phyloP scores from a whole-genome alignment of 2,329 filamentous ascomycete species.

The Sclerotinia nivalis region DNA sequence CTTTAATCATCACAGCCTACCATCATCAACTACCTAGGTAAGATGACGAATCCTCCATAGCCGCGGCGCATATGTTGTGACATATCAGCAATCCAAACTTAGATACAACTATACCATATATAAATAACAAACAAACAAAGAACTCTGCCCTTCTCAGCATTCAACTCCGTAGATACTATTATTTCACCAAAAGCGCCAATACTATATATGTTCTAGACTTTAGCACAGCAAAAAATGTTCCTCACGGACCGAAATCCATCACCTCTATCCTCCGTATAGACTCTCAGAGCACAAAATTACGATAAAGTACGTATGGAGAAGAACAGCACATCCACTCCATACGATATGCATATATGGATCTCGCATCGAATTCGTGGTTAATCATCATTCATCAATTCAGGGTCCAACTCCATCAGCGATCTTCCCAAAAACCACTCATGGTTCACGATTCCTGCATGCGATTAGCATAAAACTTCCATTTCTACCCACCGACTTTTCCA shows the following conservation, averaged over 20 bases:
- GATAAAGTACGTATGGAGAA: not conserved
- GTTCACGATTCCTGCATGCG: not conserved
- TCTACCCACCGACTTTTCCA: conserved; percentile 7
- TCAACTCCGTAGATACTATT: no score
- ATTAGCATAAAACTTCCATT: not conserved
- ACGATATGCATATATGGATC: conserved; percentile 15
- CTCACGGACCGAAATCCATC: not conserved
- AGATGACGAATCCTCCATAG: not conserved
- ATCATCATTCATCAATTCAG: conserved; percentile 21
- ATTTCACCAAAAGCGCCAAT: not conserved
- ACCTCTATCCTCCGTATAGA: not conserved
- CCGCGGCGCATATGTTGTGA: conserved; percentile 6
- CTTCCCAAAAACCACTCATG: not conserved
- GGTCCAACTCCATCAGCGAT: conserved; percentile 12
- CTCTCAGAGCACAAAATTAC: not conserved
- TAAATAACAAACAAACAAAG: not conserved
- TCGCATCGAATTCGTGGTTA: conserved; percentile 9
- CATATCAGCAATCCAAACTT: not conserved
- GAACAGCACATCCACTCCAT: not conserved
- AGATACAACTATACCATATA: not conserved
- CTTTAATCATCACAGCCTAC: not conserved
- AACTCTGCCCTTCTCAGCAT: not conserved
- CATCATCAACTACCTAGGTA: no score
- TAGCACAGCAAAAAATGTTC: not conserved
- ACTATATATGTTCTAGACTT: not conserved